phyloP scores from a whole-genome alignment of 179 eudicot genomes.

The Vitellaria paradoxa region DNA sequence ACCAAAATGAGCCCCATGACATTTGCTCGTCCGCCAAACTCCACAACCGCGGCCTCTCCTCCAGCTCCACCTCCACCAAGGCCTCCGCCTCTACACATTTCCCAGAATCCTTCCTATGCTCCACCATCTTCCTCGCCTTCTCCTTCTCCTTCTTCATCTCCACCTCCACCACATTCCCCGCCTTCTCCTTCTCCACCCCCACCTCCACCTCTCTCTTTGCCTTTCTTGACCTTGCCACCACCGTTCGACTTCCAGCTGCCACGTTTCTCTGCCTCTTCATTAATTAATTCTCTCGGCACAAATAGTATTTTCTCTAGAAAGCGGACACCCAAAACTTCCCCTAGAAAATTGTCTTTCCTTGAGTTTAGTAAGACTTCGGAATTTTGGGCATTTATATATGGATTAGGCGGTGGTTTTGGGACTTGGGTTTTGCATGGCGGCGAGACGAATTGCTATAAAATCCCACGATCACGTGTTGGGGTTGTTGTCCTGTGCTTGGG shows the following conservation, averaged over 20 bases:
- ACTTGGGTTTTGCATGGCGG: conserved; percentile 1
- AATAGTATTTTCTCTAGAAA: background rate
- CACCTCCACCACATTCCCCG: conserved; percentile 6
- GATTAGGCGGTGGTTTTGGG: conserved; percentile 3
- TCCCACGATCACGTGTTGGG: conserved; percentile 2
- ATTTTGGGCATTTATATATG: background rate
- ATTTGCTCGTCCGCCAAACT: conserved; percentile 32
- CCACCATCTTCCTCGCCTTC: conserved; percentile 1
- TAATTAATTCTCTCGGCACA: no score
- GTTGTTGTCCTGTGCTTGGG: background rate
- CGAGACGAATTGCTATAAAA: background rate
- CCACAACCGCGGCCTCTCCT: conserved; percentile 13
- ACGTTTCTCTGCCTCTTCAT: background rate
- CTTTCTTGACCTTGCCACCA: background rate
- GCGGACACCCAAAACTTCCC: background rate
- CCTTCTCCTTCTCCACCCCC: background rate
- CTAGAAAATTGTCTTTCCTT: background rate
- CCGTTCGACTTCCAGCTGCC: background rate
- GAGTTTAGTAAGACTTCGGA: background rate
- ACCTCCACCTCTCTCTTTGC: background rate
- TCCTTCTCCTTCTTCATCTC: background rate
- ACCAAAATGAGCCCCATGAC: conserved; percentile 42
- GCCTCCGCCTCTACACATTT: background rate
- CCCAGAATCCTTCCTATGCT: background rate
- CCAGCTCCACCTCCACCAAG: background rate